Evolutionary conservation across 306 rosid genomes (phyloP).

Genomic region (Trifolium subterraneum): DNA sequence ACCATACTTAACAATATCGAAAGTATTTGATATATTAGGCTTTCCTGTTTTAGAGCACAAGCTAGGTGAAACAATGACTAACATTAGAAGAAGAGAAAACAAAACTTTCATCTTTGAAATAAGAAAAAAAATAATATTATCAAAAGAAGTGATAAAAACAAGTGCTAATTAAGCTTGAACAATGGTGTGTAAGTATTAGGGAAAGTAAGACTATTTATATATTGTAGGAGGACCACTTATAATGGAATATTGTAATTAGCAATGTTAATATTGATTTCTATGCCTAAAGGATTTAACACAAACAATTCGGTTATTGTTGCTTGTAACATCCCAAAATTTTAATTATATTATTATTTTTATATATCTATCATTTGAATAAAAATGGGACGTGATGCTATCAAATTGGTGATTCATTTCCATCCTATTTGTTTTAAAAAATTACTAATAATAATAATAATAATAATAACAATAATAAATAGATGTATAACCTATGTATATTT

Average conservation of each 20-base stretch:
- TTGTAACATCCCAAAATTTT: no score
- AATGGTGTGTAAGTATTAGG: background rate
- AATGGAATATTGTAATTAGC: background rate
- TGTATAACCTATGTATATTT: no score
- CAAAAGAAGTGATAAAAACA: background rate
- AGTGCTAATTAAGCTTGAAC: background rate
- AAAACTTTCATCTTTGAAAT: slow-evolving; percentile 31
- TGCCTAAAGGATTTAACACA: no score
- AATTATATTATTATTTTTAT: no score
- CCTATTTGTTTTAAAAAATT: no score
- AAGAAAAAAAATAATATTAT: background rate
- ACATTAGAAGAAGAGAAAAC: background rate
- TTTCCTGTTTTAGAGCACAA: background rate
- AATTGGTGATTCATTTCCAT: no score
- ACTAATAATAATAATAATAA: no score
- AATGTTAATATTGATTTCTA: background rate
- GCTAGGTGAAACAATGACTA: background rate
- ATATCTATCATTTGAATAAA: no score
- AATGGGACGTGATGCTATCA: no score
- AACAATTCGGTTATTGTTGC: no score
- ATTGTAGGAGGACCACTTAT: background rate
- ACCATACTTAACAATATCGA: slow-evolving; percentile 14
- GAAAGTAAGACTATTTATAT: background rate
- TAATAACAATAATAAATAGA: no score
- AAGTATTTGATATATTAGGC: background rate